phyloP scores from a whole-genome alignment of 371 early-diverging fungal genomes.

The Rhizopus arrhizus region DNA sequence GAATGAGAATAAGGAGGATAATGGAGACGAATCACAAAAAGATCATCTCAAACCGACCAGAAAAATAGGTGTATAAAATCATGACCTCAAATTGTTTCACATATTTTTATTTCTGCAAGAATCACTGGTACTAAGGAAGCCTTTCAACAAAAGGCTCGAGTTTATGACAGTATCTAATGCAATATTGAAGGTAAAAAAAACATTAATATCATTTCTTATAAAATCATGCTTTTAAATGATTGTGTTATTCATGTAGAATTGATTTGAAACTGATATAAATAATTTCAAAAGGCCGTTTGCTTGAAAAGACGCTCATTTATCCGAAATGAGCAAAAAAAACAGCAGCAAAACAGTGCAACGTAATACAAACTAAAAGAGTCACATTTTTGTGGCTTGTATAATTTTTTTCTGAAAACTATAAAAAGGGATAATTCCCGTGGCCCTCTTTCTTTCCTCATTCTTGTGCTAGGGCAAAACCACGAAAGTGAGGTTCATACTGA shows the following conservation, averaged over 20 bases:
- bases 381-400: slow-evolving; percentile 4
- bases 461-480: slow-evolving; percentile 64
- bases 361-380: slow-evolving; percentile 3
- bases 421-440: slow-evolving; percentile 24
- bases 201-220: background rate
- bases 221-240: background rate
- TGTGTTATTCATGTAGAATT: slow-evolving; percentile 31
- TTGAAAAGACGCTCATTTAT: slow-evolving; percentile 48
- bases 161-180: slow-evolving; percentile 50
- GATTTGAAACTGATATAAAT: slow-evolving; percentile 48
- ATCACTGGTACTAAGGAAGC: slow-evolving; percentile 52
- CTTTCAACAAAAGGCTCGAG: slow-evolving; percentile 49
- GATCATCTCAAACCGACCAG: slow-evolving; percentile 43
- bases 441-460: slow-evolving; percentile 41
- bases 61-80: slow-evolving; percentile 37
- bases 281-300: slow-evolving; percentile 48
- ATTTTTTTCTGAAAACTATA: slow-evolving; percentile 33
- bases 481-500: slow-evolving; percentile 60
- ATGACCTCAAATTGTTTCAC: background rate
- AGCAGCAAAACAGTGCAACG: slow-evolving; percentile 5
- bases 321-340: slow-evolving; percentile 47
- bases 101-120: slow-evolving; percentile 41
- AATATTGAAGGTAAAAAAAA: slow-evolving; percentile 45
- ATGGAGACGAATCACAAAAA: slow-evolving; percentile 43
- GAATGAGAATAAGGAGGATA: slow-evolving; percentile 46